These are phyloP conservation scores for Thielaviopsis punctulata DNA, from an alignment of 2,329 filamentous ascomycete genomes.

Conservation along the genomic window DNA sequence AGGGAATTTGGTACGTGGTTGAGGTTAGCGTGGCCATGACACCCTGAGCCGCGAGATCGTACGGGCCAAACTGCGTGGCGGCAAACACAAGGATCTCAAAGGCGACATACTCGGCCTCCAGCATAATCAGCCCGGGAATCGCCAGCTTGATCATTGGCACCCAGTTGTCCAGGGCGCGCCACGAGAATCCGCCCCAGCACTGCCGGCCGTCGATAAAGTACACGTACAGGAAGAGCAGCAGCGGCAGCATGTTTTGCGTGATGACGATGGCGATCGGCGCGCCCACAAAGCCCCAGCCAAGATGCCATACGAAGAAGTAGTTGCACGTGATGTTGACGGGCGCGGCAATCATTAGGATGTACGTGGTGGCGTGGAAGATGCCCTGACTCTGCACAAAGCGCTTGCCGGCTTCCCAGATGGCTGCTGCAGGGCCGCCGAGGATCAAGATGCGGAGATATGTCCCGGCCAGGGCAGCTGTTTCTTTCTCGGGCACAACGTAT, in stretches of 20 bases:
- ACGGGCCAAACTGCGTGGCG: conserved; percentile 61
- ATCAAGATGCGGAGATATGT: conserved; percentile 57
- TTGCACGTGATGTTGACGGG: conserved; percentile 64
- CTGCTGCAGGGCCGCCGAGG: conserved; percentile 57
- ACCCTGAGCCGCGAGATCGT: conserved; percentile 72
- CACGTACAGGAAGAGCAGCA: conserved; percentile 65
- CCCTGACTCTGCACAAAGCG: conserved; percentile 72
- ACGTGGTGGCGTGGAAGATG: conserved; percentile 60
- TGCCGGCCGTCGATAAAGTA: conserved; percentile 54
- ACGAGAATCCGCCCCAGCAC: conserved; percentile 72
- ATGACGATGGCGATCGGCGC: conserved; percentile 68
- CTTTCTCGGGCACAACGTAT: conserved; percentile 27
- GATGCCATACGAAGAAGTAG: conserved; percentile 61
- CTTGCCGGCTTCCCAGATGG: conserved; percentile 62
- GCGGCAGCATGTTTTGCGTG: conserved; percentile 59
- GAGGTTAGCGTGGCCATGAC: conserved; percentile 63
- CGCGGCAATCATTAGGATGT: conserved; percentile 58
- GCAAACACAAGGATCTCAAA: conserved; percentile 85
- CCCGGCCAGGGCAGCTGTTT: conserved; percentile 52
- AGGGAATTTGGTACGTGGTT: conserved; percentile 80
- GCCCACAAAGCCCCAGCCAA: conserved; percentile 55
- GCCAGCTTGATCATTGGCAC: conserved; percentile 65
- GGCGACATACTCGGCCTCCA: conserved; percentile 81
- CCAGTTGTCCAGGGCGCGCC: conserved; percentile 57
- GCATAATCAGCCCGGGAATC: conserved; percentile 80